Evolutionary conservation across 345 rosid species (phyloP).

Genomic region (Zanthoxylum bungeanum): DNA sequence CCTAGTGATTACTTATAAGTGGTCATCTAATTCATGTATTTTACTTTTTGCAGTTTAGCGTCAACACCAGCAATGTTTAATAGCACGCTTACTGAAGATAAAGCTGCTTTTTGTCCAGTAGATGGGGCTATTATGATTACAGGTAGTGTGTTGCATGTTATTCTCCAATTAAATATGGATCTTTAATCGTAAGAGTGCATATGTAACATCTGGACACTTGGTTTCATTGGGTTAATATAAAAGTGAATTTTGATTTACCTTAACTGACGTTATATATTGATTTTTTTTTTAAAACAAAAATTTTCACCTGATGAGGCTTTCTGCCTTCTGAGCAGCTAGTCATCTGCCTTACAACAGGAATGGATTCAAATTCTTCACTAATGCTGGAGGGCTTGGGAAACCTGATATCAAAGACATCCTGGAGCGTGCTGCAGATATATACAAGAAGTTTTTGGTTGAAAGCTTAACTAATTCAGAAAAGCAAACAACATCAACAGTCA

Average conservation of each 20-base stretch:
- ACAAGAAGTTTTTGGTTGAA: conserved; percentile 49
- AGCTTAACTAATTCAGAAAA: conserved; percentile 31
- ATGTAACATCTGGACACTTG: neutral
- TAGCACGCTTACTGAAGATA: conserved; percentile 77
- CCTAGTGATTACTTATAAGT: neutral
- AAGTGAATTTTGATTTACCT: neutral
- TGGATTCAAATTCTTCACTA: conserved; percentile 95
- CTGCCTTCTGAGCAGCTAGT: conserved; percentile 63
- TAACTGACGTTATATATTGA: neutral
- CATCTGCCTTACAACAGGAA: conserved; percentile 98
- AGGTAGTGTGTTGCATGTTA: conserved; percentile 39
- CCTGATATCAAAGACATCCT: conserved; percentile 79
- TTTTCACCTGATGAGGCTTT: conserved; percentile 15
- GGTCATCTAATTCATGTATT: conserved; percentile 1
- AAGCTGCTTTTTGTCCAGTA: conserved; percentile 69
- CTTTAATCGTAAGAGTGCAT: neutral
- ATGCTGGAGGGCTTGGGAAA: conserved; percentile 92
- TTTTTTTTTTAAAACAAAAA: neutral
- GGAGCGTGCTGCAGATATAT: conserved; percentile 79
- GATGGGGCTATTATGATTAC: conserved; percentile 99
- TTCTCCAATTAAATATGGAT: conserved; percentile 3
- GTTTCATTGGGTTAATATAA: conserved; percentile 10
- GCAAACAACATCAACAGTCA: conserved; percentile 40
- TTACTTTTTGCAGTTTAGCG: conserved; percentile 56
- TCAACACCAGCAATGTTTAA: conserved; percentile 99